Evolutionary conservation across 176 grass and related monocot genomes (phyloP).

Genomic region (Thalia dealbata): DNA sequence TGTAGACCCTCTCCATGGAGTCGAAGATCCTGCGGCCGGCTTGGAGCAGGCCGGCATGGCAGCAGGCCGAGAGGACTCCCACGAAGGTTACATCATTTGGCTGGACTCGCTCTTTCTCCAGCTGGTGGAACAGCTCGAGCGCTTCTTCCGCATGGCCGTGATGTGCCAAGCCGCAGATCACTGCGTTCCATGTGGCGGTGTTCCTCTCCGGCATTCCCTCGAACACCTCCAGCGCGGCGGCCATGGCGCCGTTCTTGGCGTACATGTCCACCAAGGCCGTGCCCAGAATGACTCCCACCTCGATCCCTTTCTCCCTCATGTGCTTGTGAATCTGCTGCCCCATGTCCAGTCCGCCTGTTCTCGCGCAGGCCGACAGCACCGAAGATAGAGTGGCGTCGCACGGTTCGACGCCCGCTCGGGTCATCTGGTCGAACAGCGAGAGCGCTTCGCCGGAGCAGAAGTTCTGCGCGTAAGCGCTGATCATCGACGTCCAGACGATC

Average conservation of each 20-base stretch:
- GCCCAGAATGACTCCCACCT: slow-evolving; percentile 31
- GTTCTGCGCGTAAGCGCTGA: slow-evolving; percentile 32
- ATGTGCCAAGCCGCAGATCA: slow-evolving; percentile 36
- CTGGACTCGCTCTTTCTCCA: slow-evolving; percentile 21
- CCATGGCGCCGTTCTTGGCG: slow-evolving; percentile 30
- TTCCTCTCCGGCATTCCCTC: slow-evolving; percentile 20
- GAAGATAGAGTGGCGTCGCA: slow-evolving; percentile 21
- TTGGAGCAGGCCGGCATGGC: slow-evolving; percentile 26
- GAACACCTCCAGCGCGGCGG: slow-evolving; percentile 26
- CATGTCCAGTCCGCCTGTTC: slow-evolving; percentile 31
- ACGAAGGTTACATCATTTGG: slow-evolving; percentile 37
- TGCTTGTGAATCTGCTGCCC: slow-evolving; percentile 34
- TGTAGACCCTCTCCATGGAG: slow-evolving; percentile 32
- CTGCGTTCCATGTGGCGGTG: slow-evolving; percentile 31
- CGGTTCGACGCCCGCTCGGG: slow-evolving; percentile 15
- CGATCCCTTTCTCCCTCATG: slow-evolving; percentile 24
- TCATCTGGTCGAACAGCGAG: slow-evolving; percentile 30
- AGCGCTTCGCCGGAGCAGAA: slow-evolving; percentile 23
- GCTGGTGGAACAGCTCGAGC: slow-evolving; percentile 18
- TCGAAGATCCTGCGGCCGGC: slow-evolving; percentile 28
- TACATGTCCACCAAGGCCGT: slow-evolving; percentile 53
- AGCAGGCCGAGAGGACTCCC: slow-evolving; percentile 29
- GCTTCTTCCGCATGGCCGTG: slow-evolving; percentile 27
- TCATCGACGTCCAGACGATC: slow-evolving; percentile 32
- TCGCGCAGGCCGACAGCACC: slow-evolving; percentile 34